Base-by-base conservation (phyloP, 2,329 filamentous ascomycete species). In the Delphinella strobiligena region DNA sequence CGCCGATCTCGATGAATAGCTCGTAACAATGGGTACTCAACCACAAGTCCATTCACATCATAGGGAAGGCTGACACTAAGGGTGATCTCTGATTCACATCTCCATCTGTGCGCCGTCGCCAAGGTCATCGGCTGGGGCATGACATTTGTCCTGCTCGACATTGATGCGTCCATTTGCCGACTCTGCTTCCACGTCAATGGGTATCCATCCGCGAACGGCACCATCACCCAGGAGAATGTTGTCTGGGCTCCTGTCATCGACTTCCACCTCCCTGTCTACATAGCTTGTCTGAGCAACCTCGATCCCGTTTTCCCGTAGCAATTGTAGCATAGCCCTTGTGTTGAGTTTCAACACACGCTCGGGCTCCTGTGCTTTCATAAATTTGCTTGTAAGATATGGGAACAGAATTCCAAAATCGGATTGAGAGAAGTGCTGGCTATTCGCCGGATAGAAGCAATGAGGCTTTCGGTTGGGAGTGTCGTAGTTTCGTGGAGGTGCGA, bases 371-470 rank as follows among this genome's bases (percentile, higher is more conserved):
- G 66, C 67, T 40, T 70, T 69, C 41, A 68, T 65, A 9, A 69
- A 54, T 32, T 64, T 63, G 35, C 63, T 64, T 7, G 67, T 69
- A 2, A 70, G 48, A 71, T 78, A 82, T 0, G 84, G 84, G 53
- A 93, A 93, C 16, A 93, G 61, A 17, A 91, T 63, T 27, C 82
- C 86, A 50, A 91, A 93, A 53, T 93, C 86, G 15, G 77, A 82
- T 59, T 93, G 86, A 42, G 74, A 84, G 18, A 93, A 70, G 55
- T 93, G 86, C 0, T 85, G 83, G n/a, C 79, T 82, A 33, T 72
- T 66, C 11, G 69, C 56, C 2, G 84, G 78, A 56, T 84, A 89
- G 62, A 83, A 93, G 52, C 89, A 75, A 49, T 79, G 72, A 4
- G 84, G 78, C 41, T 59, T 55, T 2, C 52, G 54, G 49, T 36